Conservation (phyloP, 768 basidiomycete genomes). For the Obba rivulosa region DNA sequence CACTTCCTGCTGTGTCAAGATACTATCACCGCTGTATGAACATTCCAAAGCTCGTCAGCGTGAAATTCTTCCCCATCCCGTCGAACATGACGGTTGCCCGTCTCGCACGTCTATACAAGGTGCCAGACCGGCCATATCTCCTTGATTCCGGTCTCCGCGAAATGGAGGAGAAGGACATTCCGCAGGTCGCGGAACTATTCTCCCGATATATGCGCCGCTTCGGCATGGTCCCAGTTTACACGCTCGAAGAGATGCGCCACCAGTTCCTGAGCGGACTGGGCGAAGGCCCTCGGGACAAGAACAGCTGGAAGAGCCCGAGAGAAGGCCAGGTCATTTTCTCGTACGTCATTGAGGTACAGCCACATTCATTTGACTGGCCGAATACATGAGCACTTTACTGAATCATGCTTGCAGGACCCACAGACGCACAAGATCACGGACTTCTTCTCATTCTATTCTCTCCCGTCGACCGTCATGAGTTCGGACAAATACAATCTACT, state of each 20-base stretch:
- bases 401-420: constrained; percentile 53
- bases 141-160: constrained; percentile 66
- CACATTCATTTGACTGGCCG: not conserved
- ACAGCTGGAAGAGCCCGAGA: constrained; percentile 42
- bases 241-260: constrained; percentile 75
- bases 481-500: constrained; percentile 65
- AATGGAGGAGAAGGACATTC: constrained; percentile 78
- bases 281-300: constrained; percentile 37
- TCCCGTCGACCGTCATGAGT: constrained; percentile 90
- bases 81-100: constrained; percentile 87
- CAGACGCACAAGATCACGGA: constrained; percentile 83
- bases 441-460: constrained; percentile 94
- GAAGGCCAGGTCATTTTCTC: constrained; percentile 89
- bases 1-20: constrained; percentile 31
- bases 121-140: constrained; percentile 46
- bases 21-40: constrained; percentile 93
- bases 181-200: constrained; percentile 65
- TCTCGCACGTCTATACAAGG: constrained; percentile 72
- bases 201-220: constrained; percentile 79
- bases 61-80: constrained; percentile 84
- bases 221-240: constrained; percentile 73
- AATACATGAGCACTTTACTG: not conserved
- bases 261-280: constrained; percentile 87
- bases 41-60: constrained; percentile 85
- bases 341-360: constrained; percentile 85